These are phyloP conservation scores for Paramecium octaurelia DNA, from an alignment of 73 alveolate species.

Conservation along the genomic window DNA sequence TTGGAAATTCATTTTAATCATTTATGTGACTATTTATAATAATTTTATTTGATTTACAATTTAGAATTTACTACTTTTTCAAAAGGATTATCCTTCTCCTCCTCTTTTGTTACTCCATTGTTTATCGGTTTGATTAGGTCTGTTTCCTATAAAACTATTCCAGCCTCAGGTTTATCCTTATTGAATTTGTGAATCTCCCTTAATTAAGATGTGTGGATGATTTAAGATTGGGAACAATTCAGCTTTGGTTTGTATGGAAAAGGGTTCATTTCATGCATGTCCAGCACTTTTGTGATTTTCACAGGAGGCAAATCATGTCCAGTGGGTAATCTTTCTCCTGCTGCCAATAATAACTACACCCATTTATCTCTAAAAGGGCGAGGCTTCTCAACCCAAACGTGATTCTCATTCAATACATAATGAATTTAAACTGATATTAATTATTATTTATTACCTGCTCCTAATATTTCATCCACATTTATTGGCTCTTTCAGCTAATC, in stretches of 20 bases:
- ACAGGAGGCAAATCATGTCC: slow-evolving; percentile 17
- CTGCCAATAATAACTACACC: slow-evolving; percentile 18
- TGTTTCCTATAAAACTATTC: not conserved
- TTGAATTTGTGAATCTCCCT: not conserved
- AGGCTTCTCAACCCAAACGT: not conserved
- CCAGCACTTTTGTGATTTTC: not conserved
- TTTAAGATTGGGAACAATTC: not conserved
- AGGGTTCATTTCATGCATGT: slow-evolving; percentile 21
- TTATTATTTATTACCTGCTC: not conserved
- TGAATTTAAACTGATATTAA: not conserved
- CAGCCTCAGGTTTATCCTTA: slow-evolving; percentile 49
- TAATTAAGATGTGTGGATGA: not conserved
- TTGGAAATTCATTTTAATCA: not conserved
- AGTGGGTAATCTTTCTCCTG: slow-evolving; percentile 7
- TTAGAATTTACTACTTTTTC: slow-evolving; percentile 21
- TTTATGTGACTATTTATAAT: not conserved
- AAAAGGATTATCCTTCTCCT: not conserved
- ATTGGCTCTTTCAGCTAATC: slow-evolving; percentile 23
- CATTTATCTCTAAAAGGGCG: slow-evolving; percentile 3
- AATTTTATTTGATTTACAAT: not conserved
- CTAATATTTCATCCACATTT: slow-evolving; percentile 33
- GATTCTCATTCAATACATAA: not conserved
- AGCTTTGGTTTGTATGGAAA: not conserved
- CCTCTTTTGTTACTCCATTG: not conserved
- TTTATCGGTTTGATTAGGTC: not conserved